These are phyloP conservation scores for Pythium volutum DNA, from an alignment of 352 stramenopile species.

Conservation along the genomic window DNA sequence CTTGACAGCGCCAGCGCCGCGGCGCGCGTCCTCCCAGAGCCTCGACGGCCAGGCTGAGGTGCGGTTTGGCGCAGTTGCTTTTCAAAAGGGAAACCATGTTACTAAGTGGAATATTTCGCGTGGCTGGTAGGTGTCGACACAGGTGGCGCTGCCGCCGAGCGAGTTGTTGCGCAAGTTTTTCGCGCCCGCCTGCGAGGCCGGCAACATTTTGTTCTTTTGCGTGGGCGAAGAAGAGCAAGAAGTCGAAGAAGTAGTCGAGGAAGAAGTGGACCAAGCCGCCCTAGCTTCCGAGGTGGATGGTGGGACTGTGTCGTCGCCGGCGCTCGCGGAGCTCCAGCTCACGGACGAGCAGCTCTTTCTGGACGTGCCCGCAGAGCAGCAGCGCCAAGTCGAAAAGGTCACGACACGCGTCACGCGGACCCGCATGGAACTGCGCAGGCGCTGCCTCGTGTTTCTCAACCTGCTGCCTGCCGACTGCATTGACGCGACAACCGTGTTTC, in stretches of 20 bases:
- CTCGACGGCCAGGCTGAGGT: constrained; percentile 38
- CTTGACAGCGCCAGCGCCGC: constrained; percentile 31
- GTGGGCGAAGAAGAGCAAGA: constrained; percentile 61
- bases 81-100: background rate
- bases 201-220: constrained; percentile 79
- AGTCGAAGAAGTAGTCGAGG: constrained; percentile 77
- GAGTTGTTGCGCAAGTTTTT: constrained; percentile 63
- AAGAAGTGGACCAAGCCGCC: constrained; percentile 66
- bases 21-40: constrained; percentile 26
- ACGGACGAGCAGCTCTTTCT: constrained; percentile 77
- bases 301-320: constrained; percentile 8
- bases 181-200: constrained; percentile 42
- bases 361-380: constrained; percentile 23
- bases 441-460: constrained; percentile 72
- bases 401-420: constrained; percentile 47
- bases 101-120: no score
- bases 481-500: constrained; percentile 65
- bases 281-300: constrained; percentile 24
- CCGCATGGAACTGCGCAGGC: constrained; percentile 46
- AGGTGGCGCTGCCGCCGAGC: constrained; percentile 24
- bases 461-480: constrained; percentile 55
- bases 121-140: constrained; percentile 3
- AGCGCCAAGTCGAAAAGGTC: constrained; percentile 33
- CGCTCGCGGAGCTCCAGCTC: constrained; percentile 23
- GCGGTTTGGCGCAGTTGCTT: background rate